A percentile compares a stretch with the other conserved stretches of the same genome.
These are phyloP conservation scores for Sinapis alba DNA, from an alignment of 441 rosid genomes.

Conservation along the genomic window DNA sequence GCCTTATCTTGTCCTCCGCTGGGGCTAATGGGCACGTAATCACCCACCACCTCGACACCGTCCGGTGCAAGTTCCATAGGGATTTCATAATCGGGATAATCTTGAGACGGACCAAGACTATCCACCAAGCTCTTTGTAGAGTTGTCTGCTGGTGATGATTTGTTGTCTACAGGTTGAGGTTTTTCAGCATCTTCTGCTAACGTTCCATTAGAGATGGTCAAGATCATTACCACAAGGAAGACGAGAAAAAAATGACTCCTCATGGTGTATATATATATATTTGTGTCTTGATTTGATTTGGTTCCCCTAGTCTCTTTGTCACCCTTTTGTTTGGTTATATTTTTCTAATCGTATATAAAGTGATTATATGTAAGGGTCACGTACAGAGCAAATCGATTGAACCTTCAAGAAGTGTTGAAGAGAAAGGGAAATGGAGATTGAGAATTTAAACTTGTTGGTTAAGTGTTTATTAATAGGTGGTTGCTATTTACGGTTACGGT, in stretches of 20 bases:
- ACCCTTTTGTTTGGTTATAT: not conserved
- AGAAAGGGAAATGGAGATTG: constrained; percentile 6
- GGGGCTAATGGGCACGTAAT: constrained; percentile 33
- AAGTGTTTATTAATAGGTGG: not conserved
- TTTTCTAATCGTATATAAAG: not conserved
- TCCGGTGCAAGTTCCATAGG: constrained; percentile 39
- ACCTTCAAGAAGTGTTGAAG: not conserved
- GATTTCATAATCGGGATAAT: constrained; percentile 39
- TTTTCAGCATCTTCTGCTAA: constrained; percentile 24
- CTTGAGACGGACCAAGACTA: constrained; percentile 41
- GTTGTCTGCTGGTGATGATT: constrained; percentile 9
- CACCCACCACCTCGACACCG: constrained; percentile 29
- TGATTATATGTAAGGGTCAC: not conserved
- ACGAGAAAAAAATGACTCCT: not conserved
- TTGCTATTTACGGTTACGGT: not conserved
- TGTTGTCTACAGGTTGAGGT: constrained; percentile 15
- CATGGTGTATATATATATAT: constrained; percentile 16
- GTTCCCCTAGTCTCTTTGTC: not conserved
- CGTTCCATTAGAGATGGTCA: constrained; percentile 8
- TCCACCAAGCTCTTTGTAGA: constrained; percentile 27
- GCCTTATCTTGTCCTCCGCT: not conserved
- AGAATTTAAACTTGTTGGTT: constrained; percentile 17
- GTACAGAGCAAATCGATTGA: not conserved
- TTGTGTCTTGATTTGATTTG: not conserved
- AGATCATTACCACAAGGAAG: not conserved